Percentiles rank a stretch among this genome's conserved stretches.
phyloP scores from a whole-genome alignment of 352 stramenopile genomes.

The Phytophthora macrochlamydospora region DNA sequence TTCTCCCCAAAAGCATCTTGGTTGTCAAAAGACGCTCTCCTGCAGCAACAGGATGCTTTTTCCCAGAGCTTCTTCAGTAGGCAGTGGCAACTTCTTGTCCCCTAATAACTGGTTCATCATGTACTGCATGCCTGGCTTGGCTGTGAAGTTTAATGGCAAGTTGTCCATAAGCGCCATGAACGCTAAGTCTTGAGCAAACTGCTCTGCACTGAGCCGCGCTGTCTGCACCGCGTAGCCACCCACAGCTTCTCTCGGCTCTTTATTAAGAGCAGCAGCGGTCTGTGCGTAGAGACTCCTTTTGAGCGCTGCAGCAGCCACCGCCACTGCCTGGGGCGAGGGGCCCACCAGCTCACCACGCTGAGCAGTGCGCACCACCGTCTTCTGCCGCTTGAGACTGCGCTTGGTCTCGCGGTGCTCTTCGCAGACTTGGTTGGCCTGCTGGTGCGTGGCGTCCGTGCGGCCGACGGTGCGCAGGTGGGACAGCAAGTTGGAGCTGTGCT shows the following conservation, averaged over 20 bases:
- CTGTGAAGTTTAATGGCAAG: conserved; percentile 63
- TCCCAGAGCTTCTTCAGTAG: conserved; percentile 57
- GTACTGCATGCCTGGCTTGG: conserved; percentile 71
- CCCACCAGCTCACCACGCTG: conserved; percentile 3
- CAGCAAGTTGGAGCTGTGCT: conserved; percentile 85
- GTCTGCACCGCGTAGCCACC: conserved; percentile 24
- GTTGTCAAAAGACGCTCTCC: conserved; percentile 69
- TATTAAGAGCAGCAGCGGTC: conserved; percentile 23
- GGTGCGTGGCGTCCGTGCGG: conserved; percentile 68
- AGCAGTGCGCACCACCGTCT: conserved; percentile 48
- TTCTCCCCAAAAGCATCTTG: conserved; percentile 64
- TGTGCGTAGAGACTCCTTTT: conserved; percentile 25
- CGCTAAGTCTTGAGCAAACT: conserved; percentile 75
- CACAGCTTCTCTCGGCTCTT: conserved; percentile 50
- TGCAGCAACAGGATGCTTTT: conserved; percentile 77
- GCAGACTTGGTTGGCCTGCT: conserved; percentile 76
- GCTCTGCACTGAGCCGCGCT: conserved; percentile 55
- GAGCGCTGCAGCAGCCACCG: conserved; percentile 40
- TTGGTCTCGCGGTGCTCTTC: conserved; percentile 85
- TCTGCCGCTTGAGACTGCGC: conserved; percentile 78
- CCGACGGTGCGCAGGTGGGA: conserved; percentile 79
- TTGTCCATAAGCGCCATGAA: conserved; percentile 80
- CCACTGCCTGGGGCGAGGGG: conserved; percentile 46
- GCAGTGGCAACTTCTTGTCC: conserved; percentile 67
- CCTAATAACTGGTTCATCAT: conserved; percentile 66